phyloP scores from a whole-genome alignment of 192 early-diverging fungal species.

The Backusella liffmaniae region DNA sequence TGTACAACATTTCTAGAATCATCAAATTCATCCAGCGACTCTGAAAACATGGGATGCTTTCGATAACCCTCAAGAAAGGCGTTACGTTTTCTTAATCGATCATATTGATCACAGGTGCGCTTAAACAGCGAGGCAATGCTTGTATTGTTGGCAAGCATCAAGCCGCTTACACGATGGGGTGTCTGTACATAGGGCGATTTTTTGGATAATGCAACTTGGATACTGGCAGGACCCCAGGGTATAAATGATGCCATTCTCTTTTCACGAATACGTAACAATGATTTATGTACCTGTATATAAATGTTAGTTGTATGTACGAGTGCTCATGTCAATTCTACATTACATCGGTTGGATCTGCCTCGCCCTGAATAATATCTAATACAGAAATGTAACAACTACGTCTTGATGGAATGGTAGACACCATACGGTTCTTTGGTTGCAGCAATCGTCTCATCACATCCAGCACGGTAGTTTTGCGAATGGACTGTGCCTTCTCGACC shows the following conservation, averaged over 20 bases:
- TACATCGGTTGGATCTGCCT: conserved; percentile 96
- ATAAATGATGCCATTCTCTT: conserved; percentile 94
- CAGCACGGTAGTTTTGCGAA: conserved; percentile 94
- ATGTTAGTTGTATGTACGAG: too few relatives aligned
- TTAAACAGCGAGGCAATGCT: conserved; percentile 89
- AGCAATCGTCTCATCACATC: conserved; percentile 97
- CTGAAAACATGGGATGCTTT: conserved; percentile 77
- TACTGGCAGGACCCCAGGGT: conserved; percentile 98
- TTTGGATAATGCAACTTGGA: conserved; percentile 94
- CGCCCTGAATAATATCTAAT: conserved; percentile 98
- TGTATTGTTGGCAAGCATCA: conserved; percentile 99
- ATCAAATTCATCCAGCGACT: conserved; percentile 91
- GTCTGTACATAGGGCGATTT: conserved; percentile 93
- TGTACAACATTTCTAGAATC: conserved; percentile 84
- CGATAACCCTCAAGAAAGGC: conserved; percentile 96
- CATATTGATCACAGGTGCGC: conserved; percentile 90
- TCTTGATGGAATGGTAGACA: conserved; percentile 89
- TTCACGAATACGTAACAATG: conserved; percentile 92
- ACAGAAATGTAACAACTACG: conserved; percentile 96
- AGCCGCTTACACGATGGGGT: conserved; percentile 90
- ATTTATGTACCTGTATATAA: conserved; percentile 86
- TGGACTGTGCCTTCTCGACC: conserved; percentile 87
- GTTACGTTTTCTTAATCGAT: conserved; percentile 89
- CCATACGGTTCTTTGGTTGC: conserved; percentile 98
- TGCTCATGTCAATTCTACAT: too few relatives aligned